A percentile compares a stretch with the other conserved stretches of the same genome.
Evolutionary conservation across 768 basidiomycete species (phyloP).

Genomic region (Rhizopogon vesiculosus): DNA sequence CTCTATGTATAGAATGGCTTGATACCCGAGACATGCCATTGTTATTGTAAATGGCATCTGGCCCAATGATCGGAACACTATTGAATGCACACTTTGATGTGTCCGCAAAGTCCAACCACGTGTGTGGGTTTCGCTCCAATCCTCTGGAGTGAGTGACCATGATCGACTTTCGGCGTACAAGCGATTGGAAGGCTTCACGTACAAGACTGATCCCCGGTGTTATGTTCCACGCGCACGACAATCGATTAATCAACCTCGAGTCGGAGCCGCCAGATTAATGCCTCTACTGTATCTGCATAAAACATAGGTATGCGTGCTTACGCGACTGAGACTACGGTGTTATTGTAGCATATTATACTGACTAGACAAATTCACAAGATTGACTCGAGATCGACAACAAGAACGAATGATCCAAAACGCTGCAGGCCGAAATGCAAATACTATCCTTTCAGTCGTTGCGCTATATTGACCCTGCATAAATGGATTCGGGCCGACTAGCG

Average conservation of each 20-base stretch:
- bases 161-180: conserved; percentile 26
- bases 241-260: too few species aligned
- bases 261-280: too few species aligned
- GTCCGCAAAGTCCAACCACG: conserved; percentile 32
- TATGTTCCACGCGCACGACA: background rate
- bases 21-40: conserved; percentile 13
- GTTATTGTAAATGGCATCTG: conserved; percentile 40
- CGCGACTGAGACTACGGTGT: background rate
- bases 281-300: too few species aligned
- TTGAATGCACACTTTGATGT: conserved; percentile 53
- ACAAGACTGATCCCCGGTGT: conserved; percentile 42
- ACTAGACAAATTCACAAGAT: background rate
- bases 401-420: too few species aligned
- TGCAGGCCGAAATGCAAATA: too few species aligned
- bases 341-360: background rate
- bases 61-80: conserved; percentile 30
- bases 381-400: too few species aligned
- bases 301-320: too few species aligned
- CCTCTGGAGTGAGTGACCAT: conserved; percentile 35
- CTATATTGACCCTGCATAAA: too few species aligned
- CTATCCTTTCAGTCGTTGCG: too few species aligned
- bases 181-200: conserved; percentile 31
- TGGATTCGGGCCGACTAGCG: too few species aligned
- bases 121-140: conserved; percentile 32
- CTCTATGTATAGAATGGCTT: too few species aligned